A percentile compares a stretch with the other conserved stretches of the same genome.
Evolutionary conservation across 768 basidiomycete species (phyloP).

Genomic region (Lentinula sp.): DNA sequence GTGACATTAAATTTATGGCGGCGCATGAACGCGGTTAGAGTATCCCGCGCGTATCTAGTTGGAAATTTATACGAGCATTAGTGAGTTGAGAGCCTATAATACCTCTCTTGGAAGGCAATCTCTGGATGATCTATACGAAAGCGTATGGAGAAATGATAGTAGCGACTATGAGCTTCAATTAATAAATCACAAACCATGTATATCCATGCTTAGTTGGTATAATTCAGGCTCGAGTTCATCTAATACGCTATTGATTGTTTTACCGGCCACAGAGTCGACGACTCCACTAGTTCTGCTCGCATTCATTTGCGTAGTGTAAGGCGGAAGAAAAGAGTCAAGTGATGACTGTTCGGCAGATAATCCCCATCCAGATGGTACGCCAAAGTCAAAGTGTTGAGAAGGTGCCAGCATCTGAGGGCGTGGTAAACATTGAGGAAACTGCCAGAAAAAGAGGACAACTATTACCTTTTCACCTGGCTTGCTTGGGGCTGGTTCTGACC

Average conservation of each 20-base stretch:
- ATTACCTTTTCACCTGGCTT: neutral
- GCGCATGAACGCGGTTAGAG: conserved; percentile 61
- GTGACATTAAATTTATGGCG: conserved; percentile 67
- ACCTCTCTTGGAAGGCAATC: conserved; percentile 57
- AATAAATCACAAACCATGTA: conserved; percentile 51
- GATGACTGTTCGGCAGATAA: conserved; percentile 14
- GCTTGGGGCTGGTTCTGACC: neutral
- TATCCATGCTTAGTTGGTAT: conserved; percentile 59
- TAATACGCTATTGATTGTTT: conserved; percentile 48
- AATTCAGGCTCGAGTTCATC: conserved; percentile 46
- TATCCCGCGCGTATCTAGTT: conserved; percentile 65
- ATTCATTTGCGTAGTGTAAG: neutral
- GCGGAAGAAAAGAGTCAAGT: conserved; percentile 1
- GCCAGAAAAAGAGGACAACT: neutral
- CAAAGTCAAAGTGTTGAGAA: conserved; percentile 37
- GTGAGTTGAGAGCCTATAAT: neutral
- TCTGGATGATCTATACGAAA: conserved; percentile 53
- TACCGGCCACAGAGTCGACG: conserved; percentile 8
- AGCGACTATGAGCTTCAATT: neutral
- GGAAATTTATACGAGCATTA: conserved; percentile 3
- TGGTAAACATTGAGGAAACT: neutral
- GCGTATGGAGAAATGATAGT: conserved; percentile 7
- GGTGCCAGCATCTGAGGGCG: conserved; percentile 28
- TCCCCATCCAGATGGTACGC: conserved; percentile 20
- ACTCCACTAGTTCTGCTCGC: neutral